phyloP scores from a whole-genome alignment of 78 protist species.

The Diacronema lutheri region DNA sequence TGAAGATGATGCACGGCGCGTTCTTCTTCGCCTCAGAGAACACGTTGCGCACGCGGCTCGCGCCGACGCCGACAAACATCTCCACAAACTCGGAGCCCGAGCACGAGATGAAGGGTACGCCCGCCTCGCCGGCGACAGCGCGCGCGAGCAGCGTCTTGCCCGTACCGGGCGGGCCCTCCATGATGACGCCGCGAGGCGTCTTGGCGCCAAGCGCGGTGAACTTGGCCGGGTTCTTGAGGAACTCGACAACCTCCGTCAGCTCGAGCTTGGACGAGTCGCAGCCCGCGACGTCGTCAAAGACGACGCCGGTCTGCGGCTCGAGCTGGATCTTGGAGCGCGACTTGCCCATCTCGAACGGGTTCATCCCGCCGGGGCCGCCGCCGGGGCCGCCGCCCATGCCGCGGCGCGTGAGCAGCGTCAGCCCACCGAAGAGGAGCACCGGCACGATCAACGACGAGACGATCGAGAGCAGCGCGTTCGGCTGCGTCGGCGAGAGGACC shows the following conservation, averaged over 20 bases:
- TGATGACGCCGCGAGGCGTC: conserved; percentile 72
- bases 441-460: not conserved
- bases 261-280: conserved; percentile 48
- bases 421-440: not conserved
- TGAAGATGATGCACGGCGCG: conserved; percentile 88
- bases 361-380: not conserved
- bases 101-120: conserved; percentile 88
- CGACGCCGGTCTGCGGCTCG: conserved; percentile 55
- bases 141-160: conserved; percentile 53
- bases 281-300: conserved; percentile 41
- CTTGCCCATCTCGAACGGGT: not conserved
- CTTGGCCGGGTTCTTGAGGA: conserved; percentile 83
- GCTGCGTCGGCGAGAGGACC: not conserved
- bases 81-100: conserved; percentile 94
- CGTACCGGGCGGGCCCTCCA: conserved; percentile 94
- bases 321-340: conserved; percentile 42
- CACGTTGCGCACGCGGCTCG: conserved; percentile 73
- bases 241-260: conserved; percentile 72
- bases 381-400: not conserved
- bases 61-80: conserved; percentile 97
- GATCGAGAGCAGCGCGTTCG: not conserved
- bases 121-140: conserved; percentile 88
- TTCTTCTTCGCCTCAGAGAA: conserved; percentile 59
- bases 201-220: conserved; percentile 60
- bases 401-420: not conserved